Base-by-base conservation (phyloP, 2,329 filamentous ascomycete species). In the Samsoniella hepiali region DNA sequence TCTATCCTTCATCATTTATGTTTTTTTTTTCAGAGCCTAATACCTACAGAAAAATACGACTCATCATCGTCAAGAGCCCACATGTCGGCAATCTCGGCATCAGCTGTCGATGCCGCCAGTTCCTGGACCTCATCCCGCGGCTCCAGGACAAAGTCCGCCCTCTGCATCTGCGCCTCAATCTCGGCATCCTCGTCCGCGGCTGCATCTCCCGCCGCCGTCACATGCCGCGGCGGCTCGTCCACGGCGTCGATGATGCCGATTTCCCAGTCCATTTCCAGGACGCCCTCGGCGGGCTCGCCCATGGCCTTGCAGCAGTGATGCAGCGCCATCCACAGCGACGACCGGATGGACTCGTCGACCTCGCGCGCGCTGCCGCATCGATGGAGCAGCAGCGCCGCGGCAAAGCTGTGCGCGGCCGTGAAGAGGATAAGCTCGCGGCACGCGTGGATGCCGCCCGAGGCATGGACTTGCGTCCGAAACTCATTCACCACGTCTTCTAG, bases 231-330 rank as follows among this genome's bases (percentile, higher is more conserved):
- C 5, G 45, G 2, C 10, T 27, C 22, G 6, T 9, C 32, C 34
- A 17, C n/a, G n/a, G 51, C 1, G 5, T 38, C 34, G 32, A 29
- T 13, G 1, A 8, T 17, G 9, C 15, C n/a, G 1, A 11, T 5
- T 7, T 29, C n/a, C 51, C 36, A 40, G 13, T 40, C 51, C 51
- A 40, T 29, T 7, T 55, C 51, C 34, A 54, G 11, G 5, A 54
- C 27, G 17, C 10, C 51, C 4, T 38, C 32, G 5, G 32, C 17
- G 8, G 42, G 57, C 36, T 59, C 57, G 9, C 47, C 57, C 60
- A 66, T 60, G 22, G 63, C 65, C 34, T 62, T 57, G 40, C 63
- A 63, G 11, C 65, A 66, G 8, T 63, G 40, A 1, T 34, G 50
- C 29, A 66, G 29, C 31, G 65, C 65, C 17, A 44, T 58, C 40